phyloP scores from a whole-genome alignment of 2,329 filamentous ascomycete genomes.

The Annulohypoxylon truncatum region DNA sequence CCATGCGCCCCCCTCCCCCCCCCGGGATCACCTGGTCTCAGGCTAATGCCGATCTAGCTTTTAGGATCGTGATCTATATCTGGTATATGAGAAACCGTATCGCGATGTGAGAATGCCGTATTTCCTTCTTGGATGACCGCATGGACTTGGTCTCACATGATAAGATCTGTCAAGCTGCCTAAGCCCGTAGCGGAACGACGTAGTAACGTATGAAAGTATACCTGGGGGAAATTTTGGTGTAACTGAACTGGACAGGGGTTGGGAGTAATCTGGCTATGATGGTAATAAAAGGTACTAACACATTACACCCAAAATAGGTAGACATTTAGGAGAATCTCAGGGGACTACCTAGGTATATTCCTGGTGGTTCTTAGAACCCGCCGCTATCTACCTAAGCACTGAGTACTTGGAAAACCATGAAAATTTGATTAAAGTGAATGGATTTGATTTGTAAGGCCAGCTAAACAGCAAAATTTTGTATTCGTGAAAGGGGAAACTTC shows the following conservation, averaged over 20 bases:
- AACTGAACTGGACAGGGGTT: not conserved
- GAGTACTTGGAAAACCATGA: not conserved
- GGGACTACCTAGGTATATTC: not conserved
- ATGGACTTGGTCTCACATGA: not conserved
- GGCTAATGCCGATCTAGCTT: no score
- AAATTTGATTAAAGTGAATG: not conserved
- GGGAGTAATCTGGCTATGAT: not conserved
- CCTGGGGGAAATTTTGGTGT: not conserved
- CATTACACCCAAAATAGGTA: not conserved
- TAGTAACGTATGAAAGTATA: not conserved
- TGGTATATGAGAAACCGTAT: not conserved
- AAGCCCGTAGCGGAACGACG: no score
- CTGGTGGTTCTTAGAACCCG: not conserved
- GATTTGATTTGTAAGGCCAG: not conserved
- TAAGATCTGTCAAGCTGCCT: not conserved
- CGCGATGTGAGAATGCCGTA: not conserved
- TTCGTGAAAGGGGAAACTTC: not conserved
- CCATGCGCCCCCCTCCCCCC: no score
- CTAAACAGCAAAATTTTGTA: conserved; percentile 2
- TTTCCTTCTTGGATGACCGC: not conserved
- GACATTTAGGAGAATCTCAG: not conserved
- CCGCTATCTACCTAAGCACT: not conserved
- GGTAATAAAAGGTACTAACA: not conserved
- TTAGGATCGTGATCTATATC: not conserved
- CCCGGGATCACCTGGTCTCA: not conserved